These are phyloP conservation scores for Raffaelea deltoideospora DNA, from an alignment of 2,329 filamentous ascomycete species.

Conservation along the genomic window DNA sequence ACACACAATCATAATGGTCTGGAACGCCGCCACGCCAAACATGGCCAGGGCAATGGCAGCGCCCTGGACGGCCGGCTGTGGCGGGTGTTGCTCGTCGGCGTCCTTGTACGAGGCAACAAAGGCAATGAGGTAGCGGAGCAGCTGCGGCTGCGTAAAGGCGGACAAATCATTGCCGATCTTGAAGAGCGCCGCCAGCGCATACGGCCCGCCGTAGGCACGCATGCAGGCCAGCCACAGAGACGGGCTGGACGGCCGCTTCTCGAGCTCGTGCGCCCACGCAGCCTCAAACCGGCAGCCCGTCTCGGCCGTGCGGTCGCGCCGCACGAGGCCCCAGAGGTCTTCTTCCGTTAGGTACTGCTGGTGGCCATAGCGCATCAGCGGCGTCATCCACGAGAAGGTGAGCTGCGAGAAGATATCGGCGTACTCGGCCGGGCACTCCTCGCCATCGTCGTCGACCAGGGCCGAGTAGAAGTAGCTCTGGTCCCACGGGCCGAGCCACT, in stretches of 20 bases:
- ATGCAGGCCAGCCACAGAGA: constrained; percentile 80
- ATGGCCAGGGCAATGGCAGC: constrained; percentile 80
- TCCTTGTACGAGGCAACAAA: constrained; percentile 66
- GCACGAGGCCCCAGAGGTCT: constrained; percentile 84
- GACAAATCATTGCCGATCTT: constrained; percentile 79
- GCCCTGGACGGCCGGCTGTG: constrained; percentile 69
- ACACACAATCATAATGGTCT: constrained; percentile 79
- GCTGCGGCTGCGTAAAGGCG: constrained; percentile 80
- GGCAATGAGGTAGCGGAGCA: constrained; percentile 67
- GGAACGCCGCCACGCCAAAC: constrained; percentile 74
- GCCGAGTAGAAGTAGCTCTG: constrained; percentile 41
- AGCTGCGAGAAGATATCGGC: constrained; percentile 86
- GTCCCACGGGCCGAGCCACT: constrained; percentile 78
- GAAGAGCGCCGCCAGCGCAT: constrained; percentile 66
- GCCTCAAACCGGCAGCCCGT: constrained; percentile 57
- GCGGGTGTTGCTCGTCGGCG: constrained; percentile 35
- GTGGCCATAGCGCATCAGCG: constrained; percentile 92
- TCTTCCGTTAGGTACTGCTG: constrained; percentile 84
- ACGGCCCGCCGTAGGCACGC: constrained; percentile 71
- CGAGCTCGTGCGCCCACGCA: constrained; percentile 65
- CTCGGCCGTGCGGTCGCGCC: constrained; percentile 59
- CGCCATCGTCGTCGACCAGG: constrained; percentile 34
- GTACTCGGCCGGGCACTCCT: constrained; percentile 66
- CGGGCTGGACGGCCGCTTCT: constrained; percentile 46
- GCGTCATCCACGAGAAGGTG: constrained; percentile 98